These are phyloP conservation scores for Pachysolen tannophilus DNA, from an alignment of 805 yeast species.

Conservation along the genomic window DNA sequence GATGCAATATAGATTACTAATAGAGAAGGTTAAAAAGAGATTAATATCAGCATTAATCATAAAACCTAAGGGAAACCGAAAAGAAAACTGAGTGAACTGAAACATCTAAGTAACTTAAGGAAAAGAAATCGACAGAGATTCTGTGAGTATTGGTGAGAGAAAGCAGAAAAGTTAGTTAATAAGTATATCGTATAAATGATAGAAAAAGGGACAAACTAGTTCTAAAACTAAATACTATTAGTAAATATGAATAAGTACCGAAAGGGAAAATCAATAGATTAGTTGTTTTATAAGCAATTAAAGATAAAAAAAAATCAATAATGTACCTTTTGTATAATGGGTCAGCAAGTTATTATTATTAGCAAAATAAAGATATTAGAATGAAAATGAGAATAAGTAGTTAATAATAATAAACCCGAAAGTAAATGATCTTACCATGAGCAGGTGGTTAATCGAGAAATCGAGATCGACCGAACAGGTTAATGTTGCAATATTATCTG, in stretches of 20 bases:
- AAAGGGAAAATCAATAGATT: conserved; percentile 6
- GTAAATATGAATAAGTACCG: conserved; percentile 7
- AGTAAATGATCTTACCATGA: conserved; percentile 11
- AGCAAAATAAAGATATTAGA: conserved; percentile 8
- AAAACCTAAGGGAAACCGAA: conserved; percentile 10
- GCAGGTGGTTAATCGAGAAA: conserved; percentile 2
- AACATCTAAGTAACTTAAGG: conserved; percentile 17
- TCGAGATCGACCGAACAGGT: conserved; percentile 6
- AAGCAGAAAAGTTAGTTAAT: conserved; percentile 9
- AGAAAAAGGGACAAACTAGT: conserved; percentile 11
- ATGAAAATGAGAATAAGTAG: conserved; percentile 5
- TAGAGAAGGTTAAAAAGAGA: conserved; percentile 7
- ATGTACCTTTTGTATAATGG: conserved; percentile 14
- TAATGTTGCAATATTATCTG: conserved; percentile 7
- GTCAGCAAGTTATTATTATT: conserved; percentile 10
- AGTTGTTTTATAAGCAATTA: conserved; percentile 6
- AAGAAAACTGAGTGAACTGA: conserved; percentile 14
- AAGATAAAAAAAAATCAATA: conserved; percentile 4
- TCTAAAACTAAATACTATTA: conserved; percentile 12
- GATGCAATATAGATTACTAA: conserved; percentile 1
- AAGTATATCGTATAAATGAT: conserved; percentile 7
- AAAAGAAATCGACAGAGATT: conserved; percentile 13
- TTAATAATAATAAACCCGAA: conserved; percentile 12
- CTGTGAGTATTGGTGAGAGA: conserved; percentile 16
- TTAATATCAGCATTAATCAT: conserved; percentile 1